Evolutionary conservation across 2,329 filamentous ascomycete species (phyloP).

Genomic region (Colletotrichum shisoi): DNA sequence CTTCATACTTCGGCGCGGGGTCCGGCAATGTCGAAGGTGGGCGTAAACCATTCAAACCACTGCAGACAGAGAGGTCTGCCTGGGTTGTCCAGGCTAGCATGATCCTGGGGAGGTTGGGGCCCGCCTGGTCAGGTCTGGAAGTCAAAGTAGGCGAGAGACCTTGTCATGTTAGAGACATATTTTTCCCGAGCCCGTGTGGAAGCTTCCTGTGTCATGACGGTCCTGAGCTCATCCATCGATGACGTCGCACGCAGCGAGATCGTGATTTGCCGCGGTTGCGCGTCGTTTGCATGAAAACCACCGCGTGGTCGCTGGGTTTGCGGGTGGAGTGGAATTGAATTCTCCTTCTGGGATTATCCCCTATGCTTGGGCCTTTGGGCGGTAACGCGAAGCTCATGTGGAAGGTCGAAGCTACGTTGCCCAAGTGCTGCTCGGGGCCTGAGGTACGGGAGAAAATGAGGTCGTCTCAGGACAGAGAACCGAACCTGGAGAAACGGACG

Average conservation of each 20-base stretch:
- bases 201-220: slow-evolving; percentile 23
- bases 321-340: slow-evolving; percentile 24
- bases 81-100: slow-evolving; percentile 1
- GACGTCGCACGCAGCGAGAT: slow-evolving; percentile 25
- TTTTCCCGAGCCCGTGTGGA: slow-evolving; percentile 22
- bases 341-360: slow-evolving; percentile 26
- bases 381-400: slow-evolving; percentile 16
- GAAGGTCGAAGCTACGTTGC: slow-evolving; percentile 20
- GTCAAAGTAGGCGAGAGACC: slow-evolving; percentile 13
- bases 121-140: slow-evolving; percentile 3
- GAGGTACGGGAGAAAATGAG: slow-evolving; percentile 26
- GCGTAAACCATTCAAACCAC: not conserved
- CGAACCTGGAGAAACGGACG: slow-evolving; percentile 30
- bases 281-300: slow-evolving; percentile 16
- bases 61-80: not conserved
- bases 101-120: slow-evolving; percentile 23
- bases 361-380: slow-evolving; percentile 23
- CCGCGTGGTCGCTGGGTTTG: slow-evolving; percentile 8
- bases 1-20: slow-evolving; percentile 13
- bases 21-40: slow-evolving; percentile 7
- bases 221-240: slow-evolving; percentile 16
- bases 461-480: slow-evolving; percentile 20
- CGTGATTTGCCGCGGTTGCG: slow-evolving; percentile 20
- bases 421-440: slow-evolving; percentile 19
- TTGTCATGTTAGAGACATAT: slow-evolving; percentile 28